Base-by-base conservation (phyloP, 2,329 filamentous ascomycete genomes). In the Diaporthe sp. region DNA sequence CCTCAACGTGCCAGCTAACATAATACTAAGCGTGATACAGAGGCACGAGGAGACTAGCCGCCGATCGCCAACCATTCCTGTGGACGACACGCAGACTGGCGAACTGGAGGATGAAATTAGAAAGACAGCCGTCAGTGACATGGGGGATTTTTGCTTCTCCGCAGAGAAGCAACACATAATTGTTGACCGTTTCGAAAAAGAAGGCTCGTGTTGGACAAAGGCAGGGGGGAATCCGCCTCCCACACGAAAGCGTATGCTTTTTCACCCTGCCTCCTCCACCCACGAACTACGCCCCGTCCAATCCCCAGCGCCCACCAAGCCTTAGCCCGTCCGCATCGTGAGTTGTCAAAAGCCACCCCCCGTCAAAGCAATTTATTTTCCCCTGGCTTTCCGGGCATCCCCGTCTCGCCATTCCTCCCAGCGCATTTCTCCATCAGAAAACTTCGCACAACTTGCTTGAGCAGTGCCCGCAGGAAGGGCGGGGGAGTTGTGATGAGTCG, bases 291-390 rank as follows among this genome's bases (percentile, higher is more conserved):
- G 39, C 39, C 57, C 46, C 46, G 34, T 59, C 59, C 58, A 49
- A 37, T 55, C 65, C 65, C 65, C 49, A 39, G 49, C 65, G 49
- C 49, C 65, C 49, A 55, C 65, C 49, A 42, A 69, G 65, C 49
- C 49, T 69, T 55, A 69, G 65, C 65, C 34, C 49, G 28, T 69
- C 49, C 34, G 65, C 65, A 69, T 69, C 65, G 49, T 69, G 65
- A 69, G 65, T 69, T 55, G 65, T 69, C 65, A 69, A 55, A 55
- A 55, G 65, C 31, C 65, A 55, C 34, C 34, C 65, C 62, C 34
- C 28, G 65, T 69, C 49, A 53, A 53, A 55, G 34, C 46, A 55
- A 69, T 55, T 53, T 69, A 39, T 55, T 69, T 53, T 49, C 42
- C 2, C 25, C 19, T n/a, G 31, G 31, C 49, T 2, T 22, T 39